Evolutionary conservation across 805 yeast species (phyloP), one percentile per base, ranked within the genome.

Genomic region (Saccharomycopsis sp.): DNA sequence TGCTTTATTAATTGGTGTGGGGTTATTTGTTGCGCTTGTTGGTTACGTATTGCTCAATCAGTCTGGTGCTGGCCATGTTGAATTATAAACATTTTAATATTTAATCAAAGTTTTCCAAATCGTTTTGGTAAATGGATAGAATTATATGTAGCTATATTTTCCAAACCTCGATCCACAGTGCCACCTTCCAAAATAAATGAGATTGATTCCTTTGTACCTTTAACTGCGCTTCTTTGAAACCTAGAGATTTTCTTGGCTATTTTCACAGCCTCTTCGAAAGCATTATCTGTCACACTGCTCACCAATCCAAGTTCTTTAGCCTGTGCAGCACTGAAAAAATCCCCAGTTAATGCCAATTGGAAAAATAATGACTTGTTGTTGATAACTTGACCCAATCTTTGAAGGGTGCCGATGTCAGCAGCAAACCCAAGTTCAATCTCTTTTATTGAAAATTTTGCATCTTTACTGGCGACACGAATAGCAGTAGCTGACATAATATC

Each of bases 381-480:
- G 16, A 72, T 71, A 1, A 79, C 45, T 16, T 57, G 56, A 4
- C 85, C 81, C 46, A 82, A 55, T 56, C 90, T 68, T 61, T 84
- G 89, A 47, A 84, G 65, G 1, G 85, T 71, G 3, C 94, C 94
- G 55, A 84, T 81, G 58, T 85, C 93, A 1, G 93, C 88, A 31
- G 85, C 73, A 57, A 85, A 68, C 2, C 90, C 93, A 43, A 84
- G 68, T 50, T 77, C 75, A 48, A 83, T 77, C 61, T 84, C 94
- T 45, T 81, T 74, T 45, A 85, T 73, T 34, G 82, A 70, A 51
- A 81, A 68, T 32, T 56, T 61, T 11, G 74, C 70, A 51, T 74
- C 81, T 24, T 63, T 62, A 2, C 78, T 63, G 8, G 77, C 76
- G 9, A 79, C 59, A 41, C 89, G 70, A 20, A 84, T 73, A 13